Percentiles rank a stretch among this genome's conserved stretches.
These are phyloP conservation scores for Vitis hybrid DNA, from an alignment of 177 flowering plant species.

Conservation along the genomic window DNA sequence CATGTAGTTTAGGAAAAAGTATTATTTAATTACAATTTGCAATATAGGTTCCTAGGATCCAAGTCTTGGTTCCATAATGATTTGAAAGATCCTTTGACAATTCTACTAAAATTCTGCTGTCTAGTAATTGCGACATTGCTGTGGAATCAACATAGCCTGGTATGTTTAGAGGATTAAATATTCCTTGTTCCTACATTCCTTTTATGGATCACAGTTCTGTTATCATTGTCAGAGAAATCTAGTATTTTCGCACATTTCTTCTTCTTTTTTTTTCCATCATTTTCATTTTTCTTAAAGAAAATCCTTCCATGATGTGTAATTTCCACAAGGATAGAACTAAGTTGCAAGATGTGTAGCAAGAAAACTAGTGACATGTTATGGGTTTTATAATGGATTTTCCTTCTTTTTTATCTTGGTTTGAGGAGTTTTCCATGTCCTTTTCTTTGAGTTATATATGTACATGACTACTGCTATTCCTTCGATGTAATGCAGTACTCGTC, in stretches of 20 bases:
- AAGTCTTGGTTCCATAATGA: too few relatives aligned
- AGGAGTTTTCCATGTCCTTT: background rate
- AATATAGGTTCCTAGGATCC: too few relatives aligned
- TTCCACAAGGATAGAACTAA: background rate
- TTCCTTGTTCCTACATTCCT: too few relatives aligned
- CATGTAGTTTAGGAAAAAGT: too few relatives aligned
- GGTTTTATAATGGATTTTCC: background rate
- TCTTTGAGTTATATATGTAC: background rate
- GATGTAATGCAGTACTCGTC: slow-evolving; percentile 49
- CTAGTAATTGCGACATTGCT: too few relatives aligned
- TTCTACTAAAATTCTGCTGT: too few relatives aligned
- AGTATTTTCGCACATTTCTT: background rate
- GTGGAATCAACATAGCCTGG: too few relatives aligned
- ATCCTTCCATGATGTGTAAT: background rate
- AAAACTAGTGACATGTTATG: background rate
- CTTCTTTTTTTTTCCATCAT: background rate
- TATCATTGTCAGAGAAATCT: background rate
- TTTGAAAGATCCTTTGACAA: too few relatives aligned
- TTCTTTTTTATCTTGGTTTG: background rate
- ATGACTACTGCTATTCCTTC: slow-evolving; percentile 5
- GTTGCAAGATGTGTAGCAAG: background rate
- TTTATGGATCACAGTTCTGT: too few relatives aligned
- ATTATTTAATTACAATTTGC: too few relatives aligned
- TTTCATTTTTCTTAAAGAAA: background rate
- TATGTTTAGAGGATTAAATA: too few relatives aligned